Evolutionary conservation across 2,329 filamentous ascomycete genomes (phyloP).

Genomic region (Seiridium unicorne): DNA sequence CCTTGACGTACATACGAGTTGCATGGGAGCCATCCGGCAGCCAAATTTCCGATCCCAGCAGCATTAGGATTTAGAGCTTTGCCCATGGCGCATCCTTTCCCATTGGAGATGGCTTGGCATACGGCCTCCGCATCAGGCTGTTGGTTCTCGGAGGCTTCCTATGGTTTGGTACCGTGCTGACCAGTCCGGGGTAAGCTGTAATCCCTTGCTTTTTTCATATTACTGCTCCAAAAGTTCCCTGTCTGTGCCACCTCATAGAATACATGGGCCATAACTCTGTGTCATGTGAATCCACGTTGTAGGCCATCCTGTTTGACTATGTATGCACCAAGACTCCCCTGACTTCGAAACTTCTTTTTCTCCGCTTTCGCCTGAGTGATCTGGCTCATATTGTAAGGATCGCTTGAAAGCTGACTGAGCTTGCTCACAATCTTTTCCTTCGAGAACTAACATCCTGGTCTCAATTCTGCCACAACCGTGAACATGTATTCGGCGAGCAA

Average conservation of each 20-base stretch:
- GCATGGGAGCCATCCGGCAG: no score
- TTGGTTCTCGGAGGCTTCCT: background rate
- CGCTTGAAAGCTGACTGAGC: background rate
- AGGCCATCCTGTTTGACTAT: background rate
- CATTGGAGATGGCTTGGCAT: no score
- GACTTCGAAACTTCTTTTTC: background rate
- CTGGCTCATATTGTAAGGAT: background rate
- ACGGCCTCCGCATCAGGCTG: no score
- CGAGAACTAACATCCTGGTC: background rate
- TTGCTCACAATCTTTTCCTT: background rate
- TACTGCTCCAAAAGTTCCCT: background rate
- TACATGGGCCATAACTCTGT: background rate
- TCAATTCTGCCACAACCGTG: background rate
- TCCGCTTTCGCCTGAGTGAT: background rate
- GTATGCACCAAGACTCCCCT: background rate
- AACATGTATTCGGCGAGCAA: conserved; percentile 45
- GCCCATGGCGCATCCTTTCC: no score
- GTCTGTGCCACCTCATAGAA: background rate
- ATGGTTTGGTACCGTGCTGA: background rate
- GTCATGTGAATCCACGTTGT: background rate
- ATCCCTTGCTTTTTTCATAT: background rate
- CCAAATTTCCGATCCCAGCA: no score
- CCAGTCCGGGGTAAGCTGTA: background rate
- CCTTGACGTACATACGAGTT: no score
- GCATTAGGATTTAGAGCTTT: no score